phyloP scores from a whole-genome alignment of 345 rosid genomes.

The Raphanus sativus region DNA sequence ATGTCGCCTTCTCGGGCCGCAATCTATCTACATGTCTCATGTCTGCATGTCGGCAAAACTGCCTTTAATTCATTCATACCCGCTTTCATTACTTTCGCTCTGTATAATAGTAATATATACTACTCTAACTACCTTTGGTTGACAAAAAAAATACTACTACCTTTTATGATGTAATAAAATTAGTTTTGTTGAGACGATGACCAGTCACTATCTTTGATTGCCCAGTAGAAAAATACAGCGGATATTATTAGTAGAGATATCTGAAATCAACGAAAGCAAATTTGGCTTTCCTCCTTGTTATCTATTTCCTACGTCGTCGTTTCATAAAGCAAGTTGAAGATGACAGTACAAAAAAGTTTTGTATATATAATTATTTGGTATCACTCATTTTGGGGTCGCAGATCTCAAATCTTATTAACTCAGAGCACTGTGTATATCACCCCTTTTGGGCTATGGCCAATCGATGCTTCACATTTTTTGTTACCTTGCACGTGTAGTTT shows the following conservation, averaged over 20 bases:
- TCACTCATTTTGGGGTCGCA: conserved; percentile 13
- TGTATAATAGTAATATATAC: too few species aligned
- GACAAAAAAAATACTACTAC: not conserved
- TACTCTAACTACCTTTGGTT: too few species aligned
- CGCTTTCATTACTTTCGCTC: conserved; percentile 10
- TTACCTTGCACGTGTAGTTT: conserved; percentile 30
- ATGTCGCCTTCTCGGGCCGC: conserved; percentile 31
- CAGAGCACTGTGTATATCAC: not conserved
- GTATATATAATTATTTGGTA: not conserved
- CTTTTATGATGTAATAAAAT: conserved; percentile 26
- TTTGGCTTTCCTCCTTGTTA: conserved; percentile 16
- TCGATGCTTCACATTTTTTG: not conserved
- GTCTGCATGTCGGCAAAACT: conserved; percentile 21
- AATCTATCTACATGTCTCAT: conserved; percentile 28
- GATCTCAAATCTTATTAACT: conserved; percentile 21
- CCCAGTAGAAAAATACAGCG: not conserved
- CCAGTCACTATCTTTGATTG: not conserved
- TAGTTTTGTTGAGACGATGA: not conserved
- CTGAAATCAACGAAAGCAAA: conserved; percentile 34
- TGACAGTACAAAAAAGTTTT: not conserved
- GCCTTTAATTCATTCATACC: conserved; percentile 13
- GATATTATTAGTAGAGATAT: not conserved
- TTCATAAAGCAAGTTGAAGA: not conserved
- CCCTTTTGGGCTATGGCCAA: not conserved
- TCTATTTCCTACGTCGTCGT: not conserved